Evolutionary conservation across 371 early-diverging fungal genomes (phyloP).

Genomic region (Rhizopus delemar): DNA sequence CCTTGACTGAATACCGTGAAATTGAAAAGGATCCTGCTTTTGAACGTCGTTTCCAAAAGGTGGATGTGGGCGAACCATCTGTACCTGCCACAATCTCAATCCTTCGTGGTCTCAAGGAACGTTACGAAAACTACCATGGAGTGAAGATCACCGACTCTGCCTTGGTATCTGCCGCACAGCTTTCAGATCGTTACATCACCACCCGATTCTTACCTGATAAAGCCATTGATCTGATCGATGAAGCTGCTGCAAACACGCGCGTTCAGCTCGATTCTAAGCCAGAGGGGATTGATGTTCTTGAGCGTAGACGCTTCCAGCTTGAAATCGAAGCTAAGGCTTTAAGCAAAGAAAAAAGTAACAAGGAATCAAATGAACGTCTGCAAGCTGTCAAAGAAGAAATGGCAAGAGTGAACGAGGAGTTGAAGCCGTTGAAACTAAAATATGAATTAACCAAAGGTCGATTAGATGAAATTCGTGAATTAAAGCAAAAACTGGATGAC

Average conservation of each 20-base stretch:
- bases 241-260: conserved; percentile 93
- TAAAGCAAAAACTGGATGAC: conserved; percentile 87
- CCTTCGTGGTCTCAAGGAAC: conserved; percentile 81
- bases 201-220: conserved; percentile 78
- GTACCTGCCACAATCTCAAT: conserved; percentile 84
- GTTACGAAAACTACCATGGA: conserved; percentile 86
- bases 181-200: conserved; percentile 80
- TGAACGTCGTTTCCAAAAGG: conserved; percentile 87
- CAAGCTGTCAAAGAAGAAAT: conserved; percentile 83
- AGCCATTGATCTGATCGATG: conserved; percentile 90
- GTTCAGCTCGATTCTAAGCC: conserved; percentile 96
- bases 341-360: conserved; percentile 86
- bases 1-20: conserved; percentile 80
- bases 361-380: conserved; percentile 78
- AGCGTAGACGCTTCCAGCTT: conserved; percentile 86
- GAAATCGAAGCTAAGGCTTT: conserved; percentile 95
- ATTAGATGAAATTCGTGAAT: conserved; percentile 83
- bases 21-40: conserved; percentile 90
- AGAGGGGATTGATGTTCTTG: conserved; percentile 91
- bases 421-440: conserved; percentile 85
- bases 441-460: conserved; percentile 84
- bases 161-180: conserved; percentile 76
- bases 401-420: conserved; percentile 76
- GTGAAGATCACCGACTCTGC: conserved; percentile 83
- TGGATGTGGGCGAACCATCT: conserved; percentile 80